Evolutionary conservation across 1,284 basidiomycete genomes (phyloP), one percentile per base, ranked within the genome.

Genomic region (Moesziomyces globuligerus): DNA sequence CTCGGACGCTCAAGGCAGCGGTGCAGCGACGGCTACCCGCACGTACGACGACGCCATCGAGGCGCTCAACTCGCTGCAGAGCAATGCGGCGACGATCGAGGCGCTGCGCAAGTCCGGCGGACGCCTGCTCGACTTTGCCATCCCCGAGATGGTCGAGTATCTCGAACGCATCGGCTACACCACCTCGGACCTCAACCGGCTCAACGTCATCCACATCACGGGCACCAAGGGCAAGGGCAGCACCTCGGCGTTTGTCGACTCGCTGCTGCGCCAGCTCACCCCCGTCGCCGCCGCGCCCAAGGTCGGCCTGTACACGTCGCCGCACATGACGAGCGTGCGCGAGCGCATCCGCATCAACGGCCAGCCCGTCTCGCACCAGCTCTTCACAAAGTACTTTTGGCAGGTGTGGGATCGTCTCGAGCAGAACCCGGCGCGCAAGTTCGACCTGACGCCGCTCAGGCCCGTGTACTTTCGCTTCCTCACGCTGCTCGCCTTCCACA

Each of bases 221-320:
- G 96, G 96, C 3, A 99, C 96, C 5, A 99, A 99, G 84, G 96
- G 96, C 42, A 99, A 99, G 83, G 96, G 96, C 3, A 98, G 94
- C 3, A 96, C 96, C 0, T 93, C 91, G 57, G 95, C 96, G 2
- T 98, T 98, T 76, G 80, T 79, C 36, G 80, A 80, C 34, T 78
- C 80, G 17, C 59, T 85, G 17, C 51, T 82, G 1, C 74, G 66
- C 7, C 52, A 71, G 21, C 61, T 73, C 46, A 53, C 66, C 2
- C 50, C 51, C 3, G 56, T 80, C 5, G 43, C 72, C 3, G 74
- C 69, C 0, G 11, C 37, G 15, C 32, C 47, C 3, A 74, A 74
- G 20, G 66, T 81, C 17, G 95, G 95, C 8, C 85, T 99, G 7
- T 99, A 96, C 83, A 98, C 95, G 2, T 98, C 94, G 3, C 96